Evolutionary conservation across 2,329 filamentous ascomycete species (phyloP).

Genomic region (Pezicula carpinea): DNA sequence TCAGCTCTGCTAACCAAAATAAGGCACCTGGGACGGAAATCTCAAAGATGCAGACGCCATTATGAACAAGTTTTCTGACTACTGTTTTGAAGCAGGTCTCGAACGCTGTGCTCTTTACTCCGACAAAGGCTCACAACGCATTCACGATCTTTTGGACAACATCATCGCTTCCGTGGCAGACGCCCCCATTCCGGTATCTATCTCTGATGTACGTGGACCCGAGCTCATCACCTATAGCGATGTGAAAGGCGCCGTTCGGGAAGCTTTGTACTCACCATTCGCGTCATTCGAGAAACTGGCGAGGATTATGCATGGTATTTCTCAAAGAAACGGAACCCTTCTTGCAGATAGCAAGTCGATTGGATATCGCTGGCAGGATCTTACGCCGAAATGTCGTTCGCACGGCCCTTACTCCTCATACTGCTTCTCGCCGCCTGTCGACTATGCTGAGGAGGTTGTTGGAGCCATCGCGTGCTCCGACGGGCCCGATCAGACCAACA

Average conservation of each 20-base stretch:
- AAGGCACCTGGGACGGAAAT: slow-evolving; percentile 37
- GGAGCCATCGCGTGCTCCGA: too few relatives aligned
- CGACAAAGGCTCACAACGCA: neutral
- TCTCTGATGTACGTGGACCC: slow-evolving; percentile 1
- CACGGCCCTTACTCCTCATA: neutral
- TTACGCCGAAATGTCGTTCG: neutral
- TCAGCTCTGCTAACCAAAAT: too few relatives aligned
- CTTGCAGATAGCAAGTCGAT: neutral
- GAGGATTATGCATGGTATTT: slow-evolving; percentile 9
- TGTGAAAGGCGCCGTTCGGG: slow-evolving; percentile 1
- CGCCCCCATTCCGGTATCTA: slow-evolving; percentile 1
- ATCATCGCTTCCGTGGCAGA: neutral
- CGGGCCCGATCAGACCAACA: too few relatives aligned
- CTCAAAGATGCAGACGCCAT: slow-evolving; percentile 21
- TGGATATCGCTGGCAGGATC: neutral
- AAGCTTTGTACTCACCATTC: neutral
- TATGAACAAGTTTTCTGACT: slow-evolving; percentile 15
- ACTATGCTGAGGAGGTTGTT: too few relatives aligned
- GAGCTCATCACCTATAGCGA: slow-evolving; percentile 19
- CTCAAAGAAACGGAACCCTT: slow-evolving; percentile 32
- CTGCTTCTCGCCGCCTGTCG: neutral
- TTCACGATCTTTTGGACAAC: neutral
- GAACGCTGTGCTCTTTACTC: slow-evolving; percentile 14
- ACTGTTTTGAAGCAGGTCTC: slow-evolving; percentile 27
- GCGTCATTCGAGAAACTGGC: neutral